Conservation (phyloP, 164 flowering plant species). For the Nymphaea colorata region DNA sequence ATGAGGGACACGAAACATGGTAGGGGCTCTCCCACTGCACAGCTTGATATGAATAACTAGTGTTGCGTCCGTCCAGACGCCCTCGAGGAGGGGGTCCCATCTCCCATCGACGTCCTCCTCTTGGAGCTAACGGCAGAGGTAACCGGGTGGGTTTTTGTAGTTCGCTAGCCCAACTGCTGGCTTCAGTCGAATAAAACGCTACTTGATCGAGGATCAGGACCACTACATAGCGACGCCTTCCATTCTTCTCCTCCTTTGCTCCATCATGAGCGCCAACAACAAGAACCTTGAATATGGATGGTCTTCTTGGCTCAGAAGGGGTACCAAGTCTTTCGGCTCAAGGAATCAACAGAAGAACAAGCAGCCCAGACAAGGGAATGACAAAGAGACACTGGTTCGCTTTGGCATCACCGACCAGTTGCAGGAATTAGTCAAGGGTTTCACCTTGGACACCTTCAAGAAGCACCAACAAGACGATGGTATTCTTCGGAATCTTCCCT, state of each 20-base stretch:
- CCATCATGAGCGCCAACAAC: background rate
- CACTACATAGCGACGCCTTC: background rate
- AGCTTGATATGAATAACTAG: too few relatives aligned
- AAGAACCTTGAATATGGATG: background rate
- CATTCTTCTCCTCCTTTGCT: background rate
- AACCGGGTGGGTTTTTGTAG: too few relatives aligned
- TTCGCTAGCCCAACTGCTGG: too few relatives aligned
- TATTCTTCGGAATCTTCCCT: background rate
- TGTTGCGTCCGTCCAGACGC: too few relatives aligned
- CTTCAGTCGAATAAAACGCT: too few relatives aligned
- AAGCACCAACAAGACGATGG: slow-evolving; percentile 21
- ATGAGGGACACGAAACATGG: too few relatives aligned
- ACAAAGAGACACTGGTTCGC: background rate
- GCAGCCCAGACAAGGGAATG: background rate
- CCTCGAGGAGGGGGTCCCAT: too few relatives aligned
- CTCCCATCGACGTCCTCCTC: too few relatives aligned
- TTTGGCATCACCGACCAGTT: slow-evolving; percentile 54
- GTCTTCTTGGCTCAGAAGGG: background rate
- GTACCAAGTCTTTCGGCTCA: background rate
- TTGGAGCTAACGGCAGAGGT: too few relatives aligned
- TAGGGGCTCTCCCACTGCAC: too few relatives aligned
- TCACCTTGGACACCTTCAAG: slow-evolving; percentile 68
- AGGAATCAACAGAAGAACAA: background rate
- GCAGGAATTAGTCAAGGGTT: slow-evolving; percentile 42
- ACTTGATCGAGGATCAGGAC: too few relatives aligned